phyloP scores from a whole-genome alignment of 1,139 yeast species.

The Sugiyamaella japonica region DNA sequence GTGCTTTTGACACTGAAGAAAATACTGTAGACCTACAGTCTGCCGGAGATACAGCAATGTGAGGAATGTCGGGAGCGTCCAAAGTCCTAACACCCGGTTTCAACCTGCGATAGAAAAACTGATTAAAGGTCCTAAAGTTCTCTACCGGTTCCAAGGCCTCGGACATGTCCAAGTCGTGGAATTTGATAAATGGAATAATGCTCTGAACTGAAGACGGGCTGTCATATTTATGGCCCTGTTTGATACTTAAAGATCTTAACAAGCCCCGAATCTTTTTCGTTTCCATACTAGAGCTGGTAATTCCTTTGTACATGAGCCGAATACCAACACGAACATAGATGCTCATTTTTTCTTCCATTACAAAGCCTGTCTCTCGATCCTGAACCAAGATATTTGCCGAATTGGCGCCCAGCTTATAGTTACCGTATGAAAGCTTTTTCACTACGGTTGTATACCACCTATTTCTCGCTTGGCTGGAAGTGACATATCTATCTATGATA shows the following conservation, averaged over 20 bases:
- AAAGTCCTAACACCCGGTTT: constrained; percentile 69
- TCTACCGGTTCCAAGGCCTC: constrained; percentile 59
- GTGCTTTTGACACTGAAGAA: constrained; percentile 60
- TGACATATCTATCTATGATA: constrained; percentile 68
- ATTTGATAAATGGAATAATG: constrained; percentile 75
- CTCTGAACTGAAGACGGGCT: constrained; percentile 61
- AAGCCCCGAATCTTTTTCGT: constrained; percentile 58
- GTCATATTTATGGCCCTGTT: constrained; percentile 86
- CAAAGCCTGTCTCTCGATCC: constrained; percentile 82
- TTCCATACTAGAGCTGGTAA: constrained; percentile 52
- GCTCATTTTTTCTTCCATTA: constrained; percentile 90
- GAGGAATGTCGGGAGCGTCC: constrained; percentile 54
- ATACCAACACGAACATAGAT: constrained; percentile 87
- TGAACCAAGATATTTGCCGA: constrained; percentile 94
- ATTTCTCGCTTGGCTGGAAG: constrained; percentile 79
- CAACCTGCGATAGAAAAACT: constrained; percentile 80
- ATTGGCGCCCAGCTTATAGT: constrained; percentile 81
- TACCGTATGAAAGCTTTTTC: constrained; percentile 85
- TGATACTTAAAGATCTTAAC: constrained; percentile 63
- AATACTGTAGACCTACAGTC: constrained; percentile 85
- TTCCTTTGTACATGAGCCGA: constrained; percentile 75
- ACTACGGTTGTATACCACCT: constrained; percentile 85
- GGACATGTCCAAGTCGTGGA: constrained; percentile 70
- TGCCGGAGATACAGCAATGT: constrained; percentile 74
- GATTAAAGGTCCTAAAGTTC: constrained; percentile 72